A percentile compares a stretch with the other conserved stretches of the same genome.
Conservation (phyloP, 2,329 filamentous ascomycete genomes). For the Plenodomus tracheiphilus region DNA sequence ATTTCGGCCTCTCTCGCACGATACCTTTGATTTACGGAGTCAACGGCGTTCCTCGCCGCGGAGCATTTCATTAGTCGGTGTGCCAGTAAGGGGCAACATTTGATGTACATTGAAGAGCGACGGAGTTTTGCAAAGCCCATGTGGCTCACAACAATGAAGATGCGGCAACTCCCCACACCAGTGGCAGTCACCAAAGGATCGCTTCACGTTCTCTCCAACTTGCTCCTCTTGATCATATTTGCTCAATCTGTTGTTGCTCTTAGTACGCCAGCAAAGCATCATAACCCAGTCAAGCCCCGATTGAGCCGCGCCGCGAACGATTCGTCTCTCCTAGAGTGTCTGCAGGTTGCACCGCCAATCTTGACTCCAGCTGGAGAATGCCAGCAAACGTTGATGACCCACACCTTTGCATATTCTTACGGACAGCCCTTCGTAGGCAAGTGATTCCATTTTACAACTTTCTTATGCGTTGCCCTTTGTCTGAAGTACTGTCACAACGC, state of each 20-base stretch:
- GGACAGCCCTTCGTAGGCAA: conserved; percentile 72
- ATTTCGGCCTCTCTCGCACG: conserved; percentile 17
- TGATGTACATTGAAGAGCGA: conserved; percentile 25
- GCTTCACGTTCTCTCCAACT: conserved; percentile 25
- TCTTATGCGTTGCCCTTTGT: background rate
- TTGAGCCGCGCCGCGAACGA: conserved; percentile 27
- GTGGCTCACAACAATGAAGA: conserved; percentile 15
- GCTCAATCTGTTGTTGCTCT: conserved; percentile 27
- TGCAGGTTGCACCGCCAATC: conserved; percentile 71
- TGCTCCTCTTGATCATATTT: conserved; percentile 42
- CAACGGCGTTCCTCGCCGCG: conserved; percentile 24
- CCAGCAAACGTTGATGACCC: conserved; percentile 66
- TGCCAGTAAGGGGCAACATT: background rate
- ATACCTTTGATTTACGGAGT: conserved; percentile 38
- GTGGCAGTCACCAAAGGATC: conserved; percentile 14
- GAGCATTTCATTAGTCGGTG: background rate
- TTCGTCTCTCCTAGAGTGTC: conserved; percentile 59
- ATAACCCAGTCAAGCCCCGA: conserved; percentile 15
- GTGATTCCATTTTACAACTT: conserved; percentile 5
- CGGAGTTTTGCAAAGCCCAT: conserved; percentile 14
- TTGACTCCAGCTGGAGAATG: conserved; percentile 54
- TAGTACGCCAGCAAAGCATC: conserved; percentile 19
- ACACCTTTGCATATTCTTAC: conserved; percentile 74
- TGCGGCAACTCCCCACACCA: conserved; percentile 13
- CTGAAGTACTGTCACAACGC: background rate